These are phyloP conservation scores for Xylaria acuta DNA, from an alignment of 495 filamentous ascomycete genomes.

Conservation along the genomic window DNA sequence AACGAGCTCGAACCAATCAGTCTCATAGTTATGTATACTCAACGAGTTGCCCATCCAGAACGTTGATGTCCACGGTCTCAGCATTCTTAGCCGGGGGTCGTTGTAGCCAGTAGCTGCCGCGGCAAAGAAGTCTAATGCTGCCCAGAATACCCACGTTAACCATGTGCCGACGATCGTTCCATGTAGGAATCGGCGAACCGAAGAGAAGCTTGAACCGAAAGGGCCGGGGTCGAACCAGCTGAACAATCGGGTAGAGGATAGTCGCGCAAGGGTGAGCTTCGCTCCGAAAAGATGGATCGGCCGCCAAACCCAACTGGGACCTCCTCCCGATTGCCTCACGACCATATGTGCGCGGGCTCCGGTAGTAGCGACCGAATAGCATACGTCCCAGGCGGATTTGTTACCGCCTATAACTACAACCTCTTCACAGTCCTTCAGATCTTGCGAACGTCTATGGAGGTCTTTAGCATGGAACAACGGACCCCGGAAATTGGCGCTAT, in stretches of 20 bases:
- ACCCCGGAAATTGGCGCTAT: conserved; percentile 56
- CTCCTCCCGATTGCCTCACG: conserved; percentile 47
- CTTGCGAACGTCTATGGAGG: conserved; percentile 43
- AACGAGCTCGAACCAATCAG: conserved; percentile 62
- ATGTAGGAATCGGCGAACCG: conserved; percentile 61
- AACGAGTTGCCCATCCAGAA: conserved; percentile 64
- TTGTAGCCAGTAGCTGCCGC: conserved; percentile 56
- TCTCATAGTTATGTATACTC: conserved; percentile 65
- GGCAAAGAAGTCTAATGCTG: conserved; percentile 56
- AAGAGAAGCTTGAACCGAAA: conserved; percentile 64
- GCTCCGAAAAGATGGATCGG: neutral
- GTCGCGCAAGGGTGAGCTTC: conserved; percentile 46
- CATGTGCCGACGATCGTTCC: conserved; percentile 63
- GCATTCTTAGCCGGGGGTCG: conserved; percentile 59
- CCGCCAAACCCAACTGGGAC: conserved; percentile 66
- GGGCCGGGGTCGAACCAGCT: conserved; percentile 72
- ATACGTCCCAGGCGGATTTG: conserved; percentile 75
- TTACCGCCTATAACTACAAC: conserved; percentile 66
- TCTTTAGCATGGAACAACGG: conserved; percentile 66
- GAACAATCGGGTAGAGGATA: conserved; percentile 65
- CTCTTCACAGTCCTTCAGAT: conserved; percentile 44
- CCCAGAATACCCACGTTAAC: conserved; percentile 67
- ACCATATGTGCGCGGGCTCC: conserved; percentile 65
- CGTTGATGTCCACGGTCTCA: conserved; percentile 60
- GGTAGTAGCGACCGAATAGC: conserved; percentile 61